These are phyloP conservation scores for Dioscorea cayenensis DNA, from an alignment of 116 monocot species.

Conservation along the genomic window DNA sequence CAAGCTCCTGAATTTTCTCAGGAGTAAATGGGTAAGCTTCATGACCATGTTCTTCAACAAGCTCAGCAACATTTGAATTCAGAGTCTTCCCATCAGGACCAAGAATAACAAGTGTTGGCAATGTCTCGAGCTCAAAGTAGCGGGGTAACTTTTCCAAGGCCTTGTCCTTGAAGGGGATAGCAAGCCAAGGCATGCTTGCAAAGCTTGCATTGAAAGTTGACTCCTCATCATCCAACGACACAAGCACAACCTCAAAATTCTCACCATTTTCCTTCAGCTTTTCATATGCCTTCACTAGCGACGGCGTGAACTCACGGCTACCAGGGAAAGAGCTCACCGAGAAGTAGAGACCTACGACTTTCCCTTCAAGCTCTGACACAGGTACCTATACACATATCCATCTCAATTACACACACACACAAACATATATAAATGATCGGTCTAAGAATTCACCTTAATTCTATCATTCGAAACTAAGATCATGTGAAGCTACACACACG, in stretches of 20 bases:
- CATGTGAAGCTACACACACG: too few species aligned
- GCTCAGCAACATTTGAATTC: conserved; percentile 26
- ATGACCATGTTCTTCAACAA: conserved; percentile 44
- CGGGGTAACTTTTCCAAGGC: conserved; percentile 30
- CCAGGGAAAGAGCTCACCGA: conserved; percentile 13
- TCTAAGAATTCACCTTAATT: too few species aligned
- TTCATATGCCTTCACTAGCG: conserved; percentile 26
- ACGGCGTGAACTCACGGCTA: conserved; percentile 30
- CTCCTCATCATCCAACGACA: conserved; percentile 36
- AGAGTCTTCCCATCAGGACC: conserved; percentile 69
- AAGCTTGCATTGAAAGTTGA: conserved; percentile 15
- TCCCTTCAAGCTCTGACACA: conserved; percentile 56
- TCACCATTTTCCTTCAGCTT: conserved; percentile 47
- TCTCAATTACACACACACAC: too few species aligned
- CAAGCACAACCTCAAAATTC: conserved; percentile 45
- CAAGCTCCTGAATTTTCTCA: conserved; percentile 34
- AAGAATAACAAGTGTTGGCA: conserved; percentile 51
- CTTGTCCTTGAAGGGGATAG: conserved; percentile 52
- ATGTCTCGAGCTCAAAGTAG: conserved; percentile 41
- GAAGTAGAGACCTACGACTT: conserved; percentile 50
- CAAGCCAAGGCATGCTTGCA: conserved; percentile 55
- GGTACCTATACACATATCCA: conserved; percentile 35
- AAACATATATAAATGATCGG: too few species aligned
- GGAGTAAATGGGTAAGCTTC: conserved; percentile 47
- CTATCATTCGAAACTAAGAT: too few species aligned